Evolutionary conservation across 768 basidiomycete species (phyloP).

Genomic region (Hemileccinum impolitum): DNA sequence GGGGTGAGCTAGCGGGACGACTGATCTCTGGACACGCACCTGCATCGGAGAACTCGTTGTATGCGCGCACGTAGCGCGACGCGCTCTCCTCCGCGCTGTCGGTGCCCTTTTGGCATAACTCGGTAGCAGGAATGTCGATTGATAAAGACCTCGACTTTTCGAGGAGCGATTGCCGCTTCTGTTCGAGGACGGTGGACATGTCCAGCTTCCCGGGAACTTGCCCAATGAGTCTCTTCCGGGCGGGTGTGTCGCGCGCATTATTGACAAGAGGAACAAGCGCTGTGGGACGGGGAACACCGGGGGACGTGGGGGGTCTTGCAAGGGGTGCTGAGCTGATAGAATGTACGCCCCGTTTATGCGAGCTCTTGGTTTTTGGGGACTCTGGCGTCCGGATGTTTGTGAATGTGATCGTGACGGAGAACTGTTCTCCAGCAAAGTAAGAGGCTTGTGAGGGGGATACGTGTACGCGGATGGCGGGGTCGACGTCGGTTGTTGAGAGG

Average conservation of each 20-base stretch:
- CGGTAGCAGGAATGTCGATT: conserved; percentile 54
- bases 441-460: conserved; percentile 82
- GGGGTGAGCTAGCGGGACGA: conserved; percentile 5
- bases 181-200: conserved; percentile 49
- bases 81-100: conserved; percentile 4
- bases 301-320: conserved; percentile 79
- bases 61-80: conserved; percentile 30
- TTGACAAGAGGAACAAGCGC: conserved; percentile 24
- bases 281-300: conserved; percentile 53
- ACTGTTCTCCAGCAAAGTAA: conserved; percentile 90
- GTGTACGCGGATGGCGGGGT: conserved; percentile 60
- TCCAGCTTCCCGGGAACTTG: conserved; percentile 34
- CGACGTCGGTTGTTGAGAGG: conserved; percentile 20
- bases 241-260: conserved; percentile 32
- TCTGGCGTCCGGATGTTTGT: conserved; percentile 70
- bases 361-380: conserved; percentile 31
- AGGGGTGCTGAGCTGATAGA: conserved; percentile 82
- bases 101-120: conserved; percentile 34
- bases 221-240: conserved; percentile 57
- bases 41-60: conserved; percentile 26
- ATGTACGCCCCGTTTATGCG: conserved; percentile 71
- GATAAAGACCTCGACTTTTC: conserved; percentile 58
- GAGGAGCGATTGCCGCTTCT: conserved; percentile 49
- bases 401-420: conserved; percentile 82
- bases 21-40: conserved; percentile 9